Evolutionary conservation across 1,284 basidiomycete species (phyloP).

Genomic region (Fomitopsis palustris): DNA sequence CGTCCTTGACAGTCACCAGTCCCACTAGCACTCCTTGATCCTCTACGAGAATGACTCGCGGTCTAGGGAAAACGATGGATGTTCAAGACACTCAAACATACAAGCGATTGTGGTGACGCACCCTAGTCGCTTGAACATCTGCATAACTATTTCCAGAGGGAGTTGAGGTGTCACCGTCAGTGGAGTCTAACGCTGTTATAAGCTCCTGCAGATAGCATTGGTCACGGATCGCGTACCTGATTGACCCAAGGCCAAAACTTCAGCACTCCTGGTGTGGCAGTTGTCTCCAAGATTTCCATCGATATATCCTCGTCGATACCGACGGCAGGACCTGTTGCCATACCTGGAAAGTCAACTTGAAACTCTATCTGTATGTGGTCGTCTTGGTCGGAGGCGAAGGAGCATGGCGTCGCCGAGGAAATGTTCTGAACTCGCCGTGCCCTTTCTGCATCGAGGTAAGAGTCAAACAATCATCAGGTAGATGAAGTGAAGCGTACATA

Average conservation of each 20-base stretch:
- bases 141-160: slow-evolving; percentile 95
- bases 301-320: slow-evolving; percentile 68
- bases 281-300: slow-evolving; percentile 56
- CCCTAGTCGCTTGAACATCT: slow-evolving; percentile 96
- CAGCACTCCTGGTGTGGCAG: slow-evolving; percentile 53
- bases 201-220: neutral
- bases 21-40: slow-evolving; percentile 81
- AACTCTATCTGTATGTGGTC: slow-evolving; percentile 45
- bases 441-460: slow-evolving; percentile 52
- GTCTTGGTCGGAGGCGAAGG: slow-evolving; percentile 51
- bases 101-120: slow-evolving; percentile 37
- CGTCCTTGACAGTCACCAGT: slow-evolving; percentile 94
- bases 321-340: slow-evolving; percentile 48
- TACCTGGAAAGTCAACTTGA: slow-evolving; percentile 31
- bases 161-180: slow-evolving; percentile 91
- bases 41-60: slow-evolving; percentile 91
- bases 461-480: neutral
- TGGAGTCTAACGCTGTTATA: slow-evolving; percentile 65
- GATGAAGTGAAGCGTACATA: slow-evolving; percentile 31
- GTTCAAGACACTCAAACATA: neutral
- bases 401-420: slow-evolving; percentile 64
- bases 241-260: slow-evolving; percentile 92
- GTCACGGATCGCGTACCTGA: slow-evolving; percentile 50
- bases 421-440: slow-evolving; percentile 62
- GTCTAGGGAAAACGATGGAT: slow-evolving; percentile 43